phyloP scores from a whole-genome alignment of 2,329 filamentous ascomycete genomes.

The Chaetomium strumarium region DNA sequence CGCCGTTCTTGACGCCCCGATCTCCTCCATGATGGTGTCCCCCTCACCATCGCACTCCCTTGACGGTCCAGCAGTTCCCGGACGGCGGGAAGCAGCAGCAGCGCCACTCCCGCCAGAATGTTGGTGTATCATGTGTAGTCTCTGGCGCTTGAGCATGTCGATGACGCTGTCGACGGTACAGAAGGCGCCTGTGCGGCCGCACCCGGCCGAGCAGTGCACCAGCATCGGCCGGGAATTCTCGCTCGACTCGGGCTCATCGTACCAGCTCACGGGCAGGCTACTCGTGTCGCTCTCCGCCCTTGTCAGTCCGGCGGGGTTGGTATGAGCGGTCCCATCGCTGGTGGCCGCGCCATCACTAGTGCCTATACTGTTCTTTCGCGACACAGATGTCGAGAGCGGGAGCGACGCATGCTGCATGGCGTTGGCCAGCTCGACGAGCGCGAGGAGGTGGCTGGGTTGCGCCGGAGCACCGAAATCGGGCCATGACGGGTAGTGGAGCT shows the following conservation, averaged over 20 bases:
- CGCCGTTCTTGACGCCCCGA: background rate
- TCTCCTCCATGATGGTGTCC: slow-evolving; percentile 40
- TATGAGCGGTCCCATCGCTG: background rate
- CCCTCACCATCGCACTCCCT: slow-evolving; percentile 35
- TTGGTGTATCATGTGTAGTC: slow-evolving; percentile 28
- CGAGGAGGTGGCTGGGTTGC: slow-evolving; percentile 78
- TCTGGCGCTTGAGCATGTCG: slow-evolving; percentile 92
- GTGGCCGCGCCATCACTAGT: background rate
- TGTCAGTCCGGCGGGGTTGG: background rate
- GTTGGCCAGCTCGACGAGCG: slow-evolving; percentile 83
- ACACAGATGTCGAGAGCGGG: slow-evolving; percentile 29
- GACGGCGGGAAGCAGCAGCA: slow-evolving; percentile 11
- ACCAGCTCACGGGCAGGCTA: slow-evolving; percentile 37
- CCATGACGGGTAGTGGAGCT: slow-evolving; percentile 94
- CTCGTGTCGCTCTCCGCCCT: slow-evolving; percentile 3
- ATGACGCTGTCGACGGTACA: slow-evolving; percentile 95
- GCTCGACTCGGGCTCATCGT: slow-evolving; percentile 55
- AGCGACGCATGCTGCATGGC: slow-evolving; percentile 58
- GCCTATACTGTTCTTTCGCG: slow-evolving; percentile 2
- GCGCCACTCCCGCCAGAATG: slow-evolving; percentile 26
- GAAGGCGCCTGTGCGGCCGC: slow-evolving; percentile 91
- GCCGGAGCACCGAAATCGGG: slow-evolving; percentile 93
- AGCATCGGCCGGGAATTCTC: slow-evolving; percentile 62
- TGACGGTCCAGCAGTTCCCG: background rate
- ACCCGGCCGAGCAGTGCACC: slow-evolving; percentile 94